These are phyloP conservation scores for Tylopilus sp. DNA, from an alignment of 768 basidiomycete species.

Conservation along the genomic window DNA sequence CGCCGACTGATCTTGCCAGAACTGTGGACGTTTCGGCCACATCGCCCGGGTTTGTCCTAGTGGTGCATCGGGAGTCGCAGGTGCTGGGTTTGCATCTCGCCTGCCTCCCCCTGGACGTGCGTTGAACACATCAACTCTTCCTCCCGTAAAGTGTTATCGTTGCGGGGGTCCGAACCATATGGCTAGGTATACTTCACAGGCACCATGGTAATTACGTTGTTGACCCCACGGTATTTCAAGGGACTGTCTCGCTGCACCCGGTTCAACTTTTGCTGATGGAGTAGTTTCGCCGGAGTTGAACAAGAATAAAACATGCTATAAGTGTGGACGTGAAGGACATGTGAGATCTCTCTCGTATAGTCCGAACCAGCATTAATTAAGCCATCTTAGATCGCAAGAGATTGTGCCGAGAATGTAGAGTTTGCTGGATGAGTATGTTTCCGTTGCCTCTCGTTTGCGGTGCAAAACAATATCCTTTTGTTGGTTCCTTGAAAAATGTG, in stretches of 20 bases:
- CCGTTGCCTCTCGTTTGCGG: slow-evolving; percentile 1
- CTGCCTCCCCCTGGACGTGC: slow-evolving; percentile 71
- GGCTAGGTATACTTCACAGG: slow-evolving; percentile 51
- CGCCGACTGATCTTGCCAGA: slow-evolving; percentile 38
- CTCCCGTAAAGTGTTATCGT: slow-evolving; percentile 84
- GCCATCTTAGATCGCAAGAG: slow-evolving; percentile 53
- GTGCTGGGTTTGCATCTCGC: slow-evolving; percentile 57
- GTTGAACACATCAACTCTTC: slow-evolving; percentile 71
- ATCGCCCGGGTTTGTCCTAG: slow-evolving; percentile 75
- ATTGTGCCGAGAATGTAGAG: slow-evolving; percentile 56
- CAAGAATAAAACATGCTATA: slow-evolving; percentile 82
- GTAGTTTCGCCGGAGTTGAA: slow-evolving; percentile 33
- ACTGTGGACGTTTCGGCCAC: slow-evolving; percentile 80
- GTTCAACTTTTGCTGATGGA: slow-evolving; percentile 46
- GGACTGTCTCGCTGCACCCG: slow-evolving; percentile 78
- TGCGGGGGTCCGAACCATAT: slow-evolving; percentile 89
- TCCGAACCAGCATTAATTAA: slow-evolving; percentile 6
- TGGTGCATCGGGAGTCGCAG: slow-evolving; percentile 36
- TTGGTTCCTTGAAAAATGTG: slow-evolving; percentile 15
- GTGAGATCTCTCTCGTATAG: slow-evolving; percentile 42
- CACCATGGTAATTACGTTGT: slow-evolving; percentile 1
- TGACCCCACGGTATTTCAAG: slow-evolving; percentile 34
- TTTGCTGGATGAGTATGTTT: slow-evolving; percentile 41
- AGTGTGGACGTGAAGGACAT: slow-evolving; percentile 85
- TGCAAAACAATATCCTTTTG: slow-evolving; percentile 10